These are phyloP conservation scores for Fusarium decemcellulare DNA, from an alignment of 2,329 filamentous ascomycete genomes.

Conservation along the genomic window DNA sequence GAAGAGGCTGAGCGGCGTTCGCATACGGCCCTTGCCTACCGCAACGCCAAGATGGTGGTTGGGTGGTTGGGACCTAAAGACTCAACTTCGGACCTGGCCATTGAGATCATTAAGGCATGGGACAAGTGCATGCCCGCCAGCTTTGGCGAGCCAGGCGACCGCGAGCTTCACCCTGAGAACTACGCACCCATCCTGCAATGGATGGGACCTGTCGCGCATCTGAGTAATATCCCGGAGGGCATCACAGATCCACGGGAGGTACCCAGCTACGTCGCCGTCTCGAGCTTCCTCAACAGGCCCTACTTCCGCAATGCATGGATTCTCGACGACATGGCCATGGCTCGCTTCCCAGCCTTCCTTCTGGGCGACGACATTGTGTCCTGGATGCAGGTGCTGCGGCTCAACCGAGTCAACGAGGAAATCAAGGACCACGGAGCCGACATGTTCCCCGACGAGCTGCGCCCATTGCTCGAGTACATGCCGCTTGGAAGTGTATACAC, in stretches of 20 bases:
- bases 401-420: slow-evolving; percentile 44
- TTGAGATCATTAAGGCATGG: slow-evolving; percentile 42
- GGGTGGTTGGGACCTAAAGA: slow-evolving; percentile 41
- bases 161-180: slow-evolving; percentile 36
- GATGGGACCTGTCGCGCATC: slow-evolving; percentile 43
- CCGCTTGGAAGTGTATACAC: slow-evolving; percentile 41
- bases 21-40: slow-evolving; percentile 39
- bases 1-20: slow-evolving; percentile 37
- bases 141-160: slow-evolving; percentile 42
- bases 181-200: slow-evolving; percentile 41
- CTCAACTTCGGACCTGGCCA: slow-evolving; percentile 38
- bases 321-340: slow-evolving; percentile 42
- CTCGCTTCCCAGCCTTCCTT: slow-evolving; percentile 39
- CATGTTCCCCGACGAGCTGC: slow-evolving; percentile 39
- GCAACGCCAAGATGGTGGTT: slow-evolving; percentile 38
- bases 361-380: slow-evolving; percentile 42
- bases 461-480: slow-evolving; percentile 40
- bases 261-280: slow-evolving; percentile 42
- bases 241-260: slow-evolving; percentile 40
- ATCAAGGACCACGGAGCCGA: slow-evolving; percentile 41
- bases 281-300: slow-evolving; percentile 36
- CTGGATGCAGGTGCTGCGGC: slow-evolving; percentile 43
- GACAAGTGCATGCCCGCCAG: slow-evolving; percentile 40
- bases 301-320: slow-evolving; percentile 45
- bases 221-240: slow-evolving; percentile 41